Percentiles rank a stretch among this genome's conserved stretches.
Conservation (phyloP, 257 asterid genomes). For the Jaltomata sinuosa region DNA sequence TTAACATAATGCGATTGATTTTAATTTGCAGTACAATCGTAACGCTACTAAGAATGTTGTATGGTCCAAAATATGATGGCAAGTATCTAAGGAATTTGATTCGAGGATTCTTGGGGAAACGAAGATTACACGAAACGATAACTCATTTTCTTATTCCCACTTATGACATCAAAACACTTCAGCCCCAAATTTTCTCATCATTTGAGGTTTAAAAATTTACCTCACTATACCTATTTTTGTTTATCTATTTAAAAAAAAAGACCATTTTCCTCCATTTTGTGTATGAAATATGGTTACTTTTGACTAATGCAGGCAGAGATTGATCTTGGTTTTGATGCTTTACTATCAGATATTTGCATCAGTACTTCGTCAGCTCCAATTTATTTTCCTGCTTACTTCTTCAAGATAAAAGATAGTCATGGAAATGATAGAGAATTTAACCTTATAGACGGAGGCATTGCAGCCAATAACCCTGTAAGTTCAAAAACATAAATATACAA, state of each 20-base stretch:
- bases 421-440: conserved; percentile 14
- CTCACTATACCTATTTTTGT: neutral
- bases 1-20: neutral
- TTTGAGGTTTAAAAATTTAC: conserved; percentile 2
- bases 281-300: neutral
- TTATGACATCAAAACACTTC: conserved; percentile 13
- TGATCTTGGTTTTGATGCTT: conserved; percentile 17
- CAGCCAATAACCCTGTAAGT: neutral
- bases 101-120: conserved; percentile 1
- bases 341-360: conserved; percentile 26
- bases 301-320: conserved; percentile 10
- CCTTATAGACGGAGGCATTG: neutral
- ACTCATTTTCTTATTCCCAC: conserved; percentile 22
- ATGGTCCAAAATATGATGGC: conserved; percentile 32
- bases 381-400: conserved; percentile 31
- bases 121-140: conserved; percentile 11
- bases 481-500: neutral
- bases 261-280: neutral
- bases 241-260: too few species aligned
- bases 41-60: neutral
- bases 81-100: conserved; percentile 12
- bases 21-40: conserved; percentile 9
- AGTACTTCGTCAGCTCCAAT: conserved; percentile 61
- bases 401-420: conserved; percentile 9
- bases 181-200: conserved; percentile 17